Evolutionary conservation across 441 rosid genomes (phyloP).

Genomic region (Pelargonium myrrhifolium): DNA sequence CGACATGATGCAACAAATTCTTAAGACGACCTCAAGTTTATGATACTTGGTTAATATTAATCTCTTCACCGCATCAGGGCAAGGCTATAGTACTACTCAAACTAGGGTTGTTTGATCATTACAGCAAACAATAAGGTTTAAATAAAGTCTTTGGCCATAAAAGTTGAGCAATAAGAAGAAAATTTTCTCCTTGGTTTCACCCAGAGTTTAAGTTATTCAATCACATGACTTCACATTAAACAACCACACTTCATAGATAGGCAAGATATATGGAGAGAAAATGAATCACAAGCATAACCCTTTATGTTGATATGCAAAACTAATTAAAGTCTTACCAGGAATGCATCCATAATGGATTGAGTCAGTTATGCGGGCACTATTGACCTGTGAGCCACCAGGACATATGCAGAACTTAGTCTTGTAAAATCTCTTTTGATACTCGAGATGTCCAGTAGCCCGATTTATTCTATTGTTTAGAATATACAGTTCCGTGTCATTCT

Average conservation of each 20-base stretch:
- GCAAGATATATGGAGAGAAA: neutral
- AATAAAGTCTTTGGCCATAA: too few relatives aligned
- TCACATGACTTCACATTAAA: slow-evolving; percentile 1
- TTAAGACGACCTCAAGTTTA: too few relatives aligned
- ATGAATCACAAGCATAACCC: neutral
- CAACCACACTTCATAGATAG: neutral
- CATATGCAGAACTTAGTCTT: slow-evolving; percentile 84
- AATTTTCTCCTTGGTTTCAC: neutral
- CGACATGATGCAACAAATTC: too few relatives aligned
- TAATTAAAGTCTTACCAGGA: slow-evolving; percentile 52
- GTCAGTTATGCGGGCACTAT: slow-evolving; percentile 90
- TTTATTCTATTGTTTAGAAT: slow-evolving; percentile 80
- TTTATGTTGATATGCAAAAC: slow-evolving; percentile 4
- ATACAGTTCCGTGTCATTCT: slow-evolving; percentile 90
- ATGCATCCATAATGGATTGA: slow-evolving; percentile 92
- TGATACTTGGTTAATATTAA: too few relatives aligned
- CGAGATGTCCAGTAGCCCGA: slow-evolving; percentile 73
- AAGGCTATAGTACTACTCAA: too few relatives aligned
- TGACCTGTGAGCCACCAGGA: slow-evolving; percentile 90
- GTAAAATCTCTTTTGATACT: slow-evolving; percentile 90
- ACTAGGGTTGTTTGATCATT: too few relatives aligned
- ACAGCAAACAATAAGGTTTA: too few relatives aligned
- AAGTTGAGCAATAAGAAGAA: too few relatives aligned
- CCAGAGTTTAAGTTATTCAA: neutral
- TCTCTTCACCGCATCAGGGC: too few relatives aligned